Conservation (phyloP, 2,329 filamentous ascomycete species). For the Aspergillus floridensis region DNA sequence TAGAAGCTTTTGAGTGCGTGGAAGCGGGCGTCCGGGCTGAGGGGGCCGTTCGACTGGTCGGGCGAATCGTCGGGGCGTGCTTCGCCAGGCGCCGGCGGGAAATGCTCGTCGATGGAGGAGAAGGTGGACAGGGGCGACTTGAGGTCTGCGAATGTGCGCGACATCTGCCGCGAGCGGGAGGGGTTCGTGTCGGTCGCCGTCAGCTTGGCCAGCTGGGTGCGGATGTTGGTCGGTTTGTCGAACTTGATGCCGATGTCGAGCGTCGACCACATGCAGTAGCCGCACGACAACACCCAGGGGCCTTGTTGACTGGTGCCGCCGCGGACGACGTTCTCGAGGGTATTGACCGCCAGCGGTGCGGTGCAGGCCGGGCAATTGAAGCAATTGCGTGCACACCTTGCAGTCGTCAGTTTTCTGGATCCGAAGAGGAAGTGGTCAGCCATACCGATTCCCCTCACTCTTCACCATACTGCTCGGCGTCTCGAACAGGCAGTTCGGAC, state of each 20-base stretch:
- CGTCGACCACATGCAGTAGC: slow-evolving; percentile 90
- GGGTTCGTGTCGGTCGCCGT: slow-evolving; percentile 43
- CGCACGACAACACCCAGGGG: slow-evolving; percentile 78
- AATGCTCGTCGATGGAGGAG: slow-evolving; percentile 35
- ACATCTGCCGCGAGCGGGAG: slow-evolving; percentile 38
- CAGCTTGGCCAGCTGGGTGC: slow-evolving; percentile 71
- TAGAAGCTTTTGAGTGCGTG: slow-evolving; percentile 76
- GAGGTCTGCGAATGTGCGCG: slow-evolving; percentile 38
- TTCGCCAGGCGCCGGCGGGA: slow-evolving; percentile 26
- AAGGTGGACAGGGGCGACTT: slow-evolving; percentile 40
- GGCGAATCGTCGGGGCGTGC: slow-evolving; percentile 31
- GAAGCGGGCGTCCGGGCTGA: slow-evolving; percentile 70
- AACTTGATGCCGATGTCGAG: slow-evolving; percentile 87
- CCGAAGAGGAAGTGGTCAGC: slow-evolving; percentile 11
- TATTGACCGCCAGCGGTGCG: slow-evolving; percentile 72
- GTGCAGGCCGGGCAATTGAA: slow-evolving; percentile 92
- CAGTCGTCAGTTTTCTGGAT: not conserved
- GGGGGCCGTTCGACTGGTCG: slow-evolving; percentile 33
- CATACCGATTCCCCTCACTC: slow-evolving; percentile 86
- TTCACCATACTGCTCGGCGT: slow-evolving; percentile 90
- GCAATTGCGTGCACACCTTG: slow-evolving; percentile 86
- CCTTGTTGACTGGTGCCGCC: slow-evolving; percentile 45
- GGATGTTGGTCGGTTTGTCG: slow-evolving; percentile 82
- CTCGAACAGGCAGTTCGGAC: slow-evolving; percentile 92
- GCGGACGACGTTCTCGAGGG: slow-evolving; percentile 57